A percentile compares a stretch with the other conserved stretches of the same genome.
Evolutionary conservation across 192 early-diverging fungal genomes (phyloP).

Genomic region (Mortierella alpina): DNA sequence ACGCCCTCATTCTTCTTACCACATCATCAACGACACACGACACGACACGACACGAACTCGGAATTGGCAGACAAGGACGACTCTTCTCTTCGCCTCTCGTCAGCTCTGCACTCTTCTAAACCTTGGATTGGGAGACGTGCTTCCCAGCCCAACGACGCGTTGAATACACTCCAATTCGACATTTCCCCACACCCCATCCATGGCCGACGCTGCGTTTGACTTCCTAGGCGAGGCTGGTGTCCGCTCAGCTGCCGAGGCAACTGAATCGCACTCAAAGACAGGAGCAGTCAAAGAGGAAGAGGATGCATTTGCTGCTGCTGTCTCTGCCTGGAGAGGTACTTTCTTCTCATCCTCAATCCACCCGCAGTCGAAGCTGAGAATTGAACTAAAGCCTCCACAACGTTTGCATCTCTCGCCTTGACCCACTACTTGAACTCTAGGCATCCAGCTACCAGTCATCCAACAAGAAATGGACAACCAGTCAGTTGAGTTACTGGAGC

Average conservation of each 20-base stretch:
- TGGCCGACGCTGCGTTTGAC: constrained; percentile 51
- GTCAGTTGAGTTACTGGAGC: constrained; percentile 83
- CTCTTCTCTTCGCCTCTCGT: too few relatives aligned
- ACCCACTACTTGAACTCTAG: constrained; percentile 28
- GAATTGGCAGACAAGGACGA: too few relatives aligned
- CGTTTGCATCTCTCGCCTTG: not conserved
- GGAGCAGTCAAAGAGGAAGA: constrained; percentile 33
- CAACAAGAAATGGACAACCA: constrained; percentile 81
- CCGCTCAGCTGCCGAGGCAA: constrained; percentile 2
- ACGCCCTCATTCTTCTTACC: too few relatives aligned
- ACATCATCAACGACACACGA: too few relatives aligned
- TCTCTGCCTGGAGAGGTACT: constrained; percentile 48
- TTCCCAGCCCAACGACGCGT: too few relatives aligned
- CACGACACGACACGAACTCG: too few relatives aligned
- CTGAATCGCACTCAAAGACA: not conserved
- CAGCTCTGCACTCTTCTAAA: too few relatives aligned
- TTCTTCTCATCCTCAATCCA: not conserved
- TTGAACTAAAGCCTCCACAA: not conserved
- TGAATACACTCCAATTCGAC: too few relatives aligned
- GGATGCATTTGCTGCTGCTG: constrained; percentile 41
- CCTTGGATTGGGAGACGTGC: too few relatives aligned
- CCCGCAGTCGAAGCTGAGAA: not conserved
- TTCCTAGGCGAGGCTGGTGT: constrained; percentile 44
- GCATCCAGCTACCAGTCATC: constrained; percentile 73
- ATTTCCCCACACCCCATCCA: not conserved